Percentiles rank a stretch among this genome's conserved stretches.
phyloP scores from a whole-genome alignment of 2,329 filamentous ascomycete genomes.

The Alternaria solani region DNA sequence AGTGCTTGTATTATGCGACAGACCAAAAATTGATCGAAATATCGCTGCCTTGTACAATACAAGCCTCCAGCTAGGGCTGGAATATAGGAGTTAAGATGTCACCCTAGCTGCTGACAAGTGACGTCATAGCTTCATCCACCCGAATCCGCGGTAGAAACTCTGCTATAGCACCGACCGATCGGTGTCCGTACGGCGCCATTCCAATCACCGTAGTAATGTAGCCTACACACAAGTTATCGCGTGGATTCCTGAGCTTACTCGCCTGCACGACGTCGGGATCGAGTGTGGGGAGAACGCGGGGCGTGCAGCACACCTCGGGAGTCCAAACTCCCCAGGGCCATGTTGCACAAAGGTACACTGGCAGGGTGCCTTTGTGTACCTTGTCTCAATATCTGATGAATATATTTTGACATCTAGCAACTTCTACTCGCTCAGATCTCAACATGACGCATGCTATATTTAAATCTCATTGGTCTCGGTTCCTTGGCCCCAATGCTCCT shows the following conservation, averaged over 20 bases:
- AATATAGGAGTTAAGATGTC: background rate
- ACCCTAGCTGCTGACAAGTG: background rate
- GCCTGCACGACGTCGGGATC: background rate
- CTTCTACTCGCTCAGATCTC: background rate
- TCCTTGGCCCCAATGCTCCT: conserved; percentile 33
- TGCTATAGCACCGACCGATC: too few species aligned
- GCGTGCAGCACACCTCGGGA: conserved; percentile 6
- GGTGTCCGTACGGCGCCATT: background rate
- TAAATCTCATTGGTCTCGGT: conserved; percentile 38
- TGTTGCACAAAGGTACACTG: background rate
- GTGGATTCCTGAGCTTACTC: background rate
- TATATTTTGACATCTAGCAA: background rate
- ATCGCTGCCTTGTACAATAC: background rate
- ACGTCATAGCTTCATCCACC: background rate
- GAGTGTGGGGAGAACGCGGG: conserved; percentile 7
- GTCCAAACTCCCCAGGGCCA: background rate
- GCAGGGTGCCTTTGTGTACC: background rate
- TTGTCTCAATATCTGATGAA: background rate
- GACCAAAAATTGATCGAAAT: background rate
- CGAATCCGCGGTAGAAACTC: background rate
- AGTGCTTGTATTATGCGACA: background rate
- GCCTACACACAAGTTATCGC: background rate
- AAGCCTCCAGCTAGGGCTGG: background rate
- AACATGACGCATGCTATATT: conserved; percentile 36
- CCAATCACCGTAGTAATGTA: background rate